phyloP scores from a whole-genome alignment of 306 rosid genomes.

The Cicer bijugum region DNA sequence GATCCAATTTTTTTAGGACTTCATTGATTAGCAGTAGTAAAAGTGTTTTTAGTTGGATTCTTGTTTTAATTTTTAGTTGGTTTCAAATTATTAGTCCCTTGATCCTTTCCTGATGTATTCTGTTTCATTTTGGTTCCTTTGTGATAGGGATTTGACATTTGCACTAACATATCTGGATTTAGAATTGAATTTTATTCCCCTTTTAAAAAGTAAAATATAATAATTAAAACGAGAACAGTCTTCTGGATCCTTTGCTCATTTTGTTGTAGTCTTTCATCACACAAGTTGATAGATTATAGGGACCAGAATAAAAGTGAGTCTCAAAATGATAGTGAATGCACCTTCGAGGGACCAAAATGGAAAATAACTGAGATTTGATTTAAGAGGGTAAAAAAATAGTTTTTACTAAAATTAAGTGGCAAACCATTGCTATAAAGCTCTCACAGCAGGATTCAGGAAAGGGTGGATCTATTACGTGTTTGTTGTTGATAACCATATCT shows the following conservation, averaged over 20 bases:
- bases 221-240: not conserved
- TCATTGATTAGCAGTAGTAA: not conserved
- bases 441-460: not conserved
- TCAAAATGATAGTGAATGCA: not conserved
- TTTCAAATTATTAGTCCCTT: conserved; percentile 17
- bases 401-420: not conserved
- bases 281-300: not conserved
- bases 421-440: not conserved
- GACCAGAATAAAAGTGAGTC: not conserved
- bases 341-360: not conserved
- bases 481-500: not conserved
- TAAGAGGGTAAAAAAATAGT: conserved; percentile 9
- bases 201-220: not conserved
- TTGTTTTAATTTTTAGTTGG: not conserved
- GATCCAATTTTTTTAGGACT: conserved; percentile 18
- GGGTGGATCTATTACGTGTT: not conserved
- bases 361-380: conserved; percentile 4
- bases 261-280: conserved; percentile 17
- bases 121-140: conserved; percentile 20
- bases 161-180: not conserved
- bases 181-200: not conserved
- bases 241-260: conserved; percentile 2
- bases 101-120: conserved; percentile 1
- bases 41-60: conserved; percentile 17
- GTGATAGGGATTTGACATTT: not conserved